Base-by-base conservation (phyloP, 208 protist genomes). In the Trypanosoma brucei region DNA sequence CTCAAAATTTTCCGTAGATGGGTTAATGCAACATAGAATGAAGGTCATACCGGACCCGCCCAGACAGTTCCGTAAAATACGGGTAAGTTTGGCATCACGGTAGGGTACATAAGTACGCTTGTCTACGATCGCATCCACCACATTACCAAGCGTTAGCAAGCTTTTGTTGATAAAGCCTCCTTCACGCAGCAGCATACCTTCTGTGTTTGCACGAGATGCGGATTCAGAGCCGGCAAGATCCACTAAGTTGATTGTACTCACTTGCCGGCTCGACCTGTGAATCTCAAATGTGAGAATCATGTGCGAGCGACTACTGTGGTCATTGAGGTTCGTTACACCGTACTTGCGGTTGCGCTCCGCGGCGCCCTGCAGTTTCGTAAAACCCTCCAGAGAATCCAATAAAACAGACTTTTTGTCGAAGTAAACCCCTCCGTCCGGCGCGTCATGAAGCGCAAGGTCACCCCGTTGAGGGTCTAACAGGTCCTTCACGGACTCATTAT, bases 21-120 rank as follows among this genome's bases (percentile, higher is more conserved):
- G 89, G 56, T 94, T 94, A 4, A 98, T 76, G 50, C 84, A 96
- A 62, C 90, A 96, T 14, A 97, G 86, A 57, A 97, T 91, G 36
- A 89, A 84, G 4, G 93, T 96, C 57, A 93, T 91, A 38, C 85
- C 86, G 14, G 83, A 81, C 49, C 88, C 89, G 53, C 92, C 89
- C 36, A 97, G 65, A 49, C 85, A 94, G 54, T 66, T 82, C 34
- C 57, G 72, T 14, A 97, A 68, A 4, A 95, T 66, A 37, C 80
- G 71, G 9, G 92, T 95, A 9, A 97, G 79, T 66, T 92, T 95
- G 31, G 79, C 84, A 69, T 83, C 75, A 55, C 89, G 81, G 68
- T 92, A 95, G 0, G 84, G 76, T 2, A 89, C 77, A 65, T 86
- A 83, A 13, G 74, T 36, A 46, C 69, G 63, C 22, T 70, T 77